These are phyloP conservation scores for Dendrothele bispora DNA, from an alignment of 768 basidiomycete genomes.

Conservation along the genomic window DNA sequence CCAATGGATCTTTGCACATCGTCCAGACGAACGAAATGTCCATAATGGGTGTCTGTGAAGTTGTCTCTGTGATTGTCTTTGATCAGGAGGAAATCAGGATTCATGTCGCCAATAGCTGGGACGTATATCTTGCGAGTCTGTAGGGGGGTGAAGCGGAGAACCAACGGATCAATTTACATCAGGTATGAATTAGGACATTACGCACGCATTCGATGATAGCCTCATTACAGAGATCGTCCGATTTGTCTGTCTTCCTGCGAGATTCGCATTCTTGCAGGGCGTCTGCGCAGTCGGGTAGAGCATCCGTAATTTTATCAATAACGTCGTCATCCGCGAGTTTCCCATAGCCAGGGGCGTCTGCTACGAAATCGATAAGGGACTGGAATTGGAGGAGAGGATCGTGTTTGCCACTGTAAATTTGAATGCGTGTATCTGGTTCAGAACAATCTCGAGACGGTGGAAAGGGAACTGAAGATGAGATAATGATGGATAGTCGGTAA, in stretches of 20 bases:
- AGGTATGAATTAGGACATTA: conserved; percentile 5
- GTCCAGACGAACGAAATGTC: conserved; percentile 27
- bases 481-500: not conserved
- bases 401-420: conserved; percentile 38
- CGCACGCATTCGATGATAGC: conserved; percentile 43
- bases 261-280: conserved; percentile 33
- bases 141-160: too few species aligned
- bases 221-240: conserved; percentile 32
- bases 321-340: conserved; percentile 35
- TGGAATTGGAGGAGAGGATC: conserved; percentile 45
- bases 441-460: too few species aligned
- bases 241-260: conserved; percentile 22
- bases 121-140: conserved; percentile 30
- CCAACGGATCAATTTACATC: not conserved
- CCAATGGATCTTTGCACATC: conserved; percentile 37
- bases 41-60: conserved; percentile 41
- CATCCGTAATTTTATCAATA: conserved; percentile 31
- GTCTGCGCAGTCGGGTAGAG: conserved; percentile 35
- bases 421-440: conserved; percentile 1
- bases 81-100: conserved; percentile 34
- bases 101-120: conserved; percentile 34
- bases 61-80: conserved; percentile 8
- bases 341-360: conserved; percentile 46
- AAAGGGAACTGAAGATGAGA: not conserved
- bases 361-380: conserved; percentile 40